Percentiles rank a stretch among this genome's conserved stretches.
phyloP scores from a whole-genome alignment of 495 filamentous ascomycete genomes.

The Beverwykella pulmonaria region DNA sequence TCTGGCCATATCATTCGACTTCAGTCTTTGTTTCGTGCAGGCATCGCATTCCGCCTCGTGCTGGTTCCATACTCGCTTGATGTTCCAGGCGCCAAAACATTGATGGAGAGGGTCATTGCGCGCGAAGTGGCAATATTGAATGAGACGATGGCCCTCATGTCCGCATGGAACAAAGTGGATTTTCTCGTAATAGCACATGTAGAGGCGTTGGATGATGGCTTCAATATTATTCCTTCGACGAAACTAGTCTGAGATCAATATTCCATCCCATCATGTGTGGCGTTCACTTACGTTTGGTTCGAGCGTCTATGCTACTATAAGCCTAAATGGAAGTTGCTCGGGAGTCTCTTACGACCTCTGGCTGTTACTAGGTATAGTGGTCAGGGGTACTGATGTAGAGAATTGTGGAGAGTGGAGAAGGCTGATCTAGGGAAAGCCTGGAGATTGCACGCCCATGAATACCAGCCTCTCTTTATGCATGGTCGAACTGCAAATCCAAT shows the following conservation, averaged over 20 bases:
- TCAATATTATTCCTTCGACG: too few species aligned
- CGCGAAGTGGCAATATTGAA: conserved; percentile 70
- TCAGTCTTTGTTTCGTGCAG: conserved; percentile 39
- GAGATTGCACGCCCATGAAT: background rate
- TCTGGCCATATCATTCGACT: conserved; percentile 8
- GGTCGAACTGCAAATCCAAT: background rate
- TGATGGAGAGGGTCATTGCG: conserved; percentile 66
- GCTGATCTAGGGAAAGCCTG: conserved; percentile 3
- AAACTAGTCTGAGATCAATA: too few species aligned
- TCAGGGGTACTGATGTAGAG: background rate
- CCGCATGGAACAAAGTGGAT: conserved; percentile 61
- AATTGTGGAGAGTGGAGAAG: background rate
- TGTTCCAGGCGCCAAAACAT: conserved; percentile 59
- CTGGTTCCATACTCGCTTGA: conserved; percentile 59
- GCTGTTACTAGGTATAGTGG: background rate
- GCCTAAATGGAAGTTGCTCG: background rate
- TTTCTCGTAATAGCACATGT: conserved; percentile 70
- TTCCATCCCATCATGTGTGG: background rate
- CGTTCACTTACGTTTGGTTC: background rate
- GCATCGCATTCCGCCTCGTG: conserved; percentile 51
- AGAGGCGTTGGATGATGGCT: too few species aligned
- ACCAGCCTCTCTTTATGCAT: background rate
- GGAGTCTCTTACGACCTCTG: background rate
- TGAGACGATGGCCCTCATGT: conserved; percentile 57
- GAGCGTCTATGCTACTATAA: background rate